phyloP scores from a whole-genome alignment of 1,284 basidiomycete genomes.

The Exobasidium rhododendri region DNA sequence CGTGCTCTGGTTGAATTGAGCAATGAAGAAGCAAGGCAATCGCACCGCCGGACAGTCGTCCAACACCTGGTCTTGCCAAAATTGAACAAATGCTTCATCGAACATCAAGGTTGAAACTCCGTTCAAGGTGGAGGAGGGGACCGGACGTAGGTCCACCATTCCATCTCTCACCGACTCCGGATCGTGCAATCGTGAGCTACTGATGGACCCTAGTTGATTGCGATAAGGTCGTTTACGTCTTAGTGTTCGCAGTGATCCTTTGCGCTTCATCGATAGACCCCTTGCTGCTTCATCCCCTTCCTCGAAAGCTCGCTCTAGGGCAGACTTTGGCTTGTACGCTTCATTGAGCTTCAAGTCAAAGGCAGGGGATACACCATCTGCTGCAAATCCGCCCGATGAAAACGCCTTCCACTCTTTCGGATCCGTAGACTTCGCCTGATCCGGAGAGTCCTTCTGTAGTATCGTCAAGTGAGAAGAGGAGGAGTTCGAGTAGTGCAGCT shows the following conservation, averaged over 20 bases:
- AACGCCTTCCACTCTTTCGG: background rate
- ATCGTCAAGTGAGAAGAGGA: background rate
- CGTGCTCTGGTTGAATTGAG: slow-evolving; percentile 11
- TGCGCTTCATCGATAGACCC: background rate
- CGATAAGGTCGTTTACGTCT: background rate
- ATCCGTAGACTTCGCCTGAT: background rate
- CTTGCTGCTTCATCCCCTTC: slow-evolving; percentile 3
- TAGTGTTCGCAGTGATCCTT: background rate
- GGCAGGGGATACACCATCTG: no score
- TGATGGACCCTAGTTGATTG: background rate
- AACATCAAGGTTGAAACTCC: slow-evolving; percentile 5
- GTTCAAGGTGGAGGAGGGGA: slow-evolving; percentile 6
- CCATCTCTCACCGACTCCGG: background rate
- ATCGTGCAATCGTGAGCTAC: background rate
- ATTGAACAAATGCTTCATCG: slow-evolving; percentile 10
- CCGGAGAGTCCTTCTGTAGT: background rate
- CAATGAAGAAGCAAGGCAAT: slow-evolving; percentile 9
- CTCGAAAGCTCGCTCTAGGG: slow-evolving; percentile 3
- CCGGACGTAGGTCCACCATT: background rate
- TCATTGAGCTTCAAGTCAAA: slow-evolving; percentile 3
- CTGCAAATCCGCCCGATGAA: slow-evolving; percentile 1
- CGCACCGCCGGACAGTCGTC: slow-evolving; percentile 5
- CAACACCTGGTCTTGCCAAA: slow-evolving; percentile 20
- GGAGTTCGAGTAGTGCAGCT: background rate
- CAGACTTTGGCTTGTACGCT: slow-evolving; percentile 3